phyloP scores from a whole-genome alignment of 1,139 yeast genomes.

The Ashbya aceris region DNA sequence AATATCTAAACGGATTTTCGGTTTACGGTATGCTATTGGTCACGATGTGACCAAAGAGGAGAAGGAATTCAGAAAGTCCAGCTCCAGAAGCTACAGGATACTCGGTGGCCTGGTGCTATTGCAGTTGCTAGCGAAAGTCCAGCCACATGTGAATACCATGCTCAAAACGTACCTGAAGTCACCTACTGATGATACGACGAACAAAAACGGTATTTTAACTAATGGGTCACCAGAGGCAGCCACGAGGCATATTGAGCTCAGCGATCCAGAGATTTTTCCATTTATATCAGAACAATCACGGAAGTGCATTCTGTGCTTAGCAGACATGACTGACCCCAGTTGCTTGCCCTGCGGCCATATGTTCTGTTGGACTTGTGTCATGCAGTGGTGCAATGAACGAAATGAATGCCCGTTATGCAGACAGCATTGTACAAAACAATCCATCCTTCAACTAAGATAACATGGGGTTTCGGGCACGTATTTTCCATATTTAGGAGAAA shows the following conservation, averaged over 20 bases:
- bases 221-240: neutral
- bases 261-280: constrained; percentile 48
- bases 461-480: neutral
- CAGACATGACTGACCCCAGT: constrained; percentile 72
- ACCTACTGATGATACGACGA: constrained; percentile 2
- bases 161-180: constrained; percentile 1
- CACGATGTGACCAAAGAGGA: constrained; percentile 45
- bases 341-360: constrained; percentile 87
- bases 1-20: constrained; percentile 65
- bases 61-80: constrained; percentile 20
- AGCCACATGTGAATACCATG: constrained; percentile 3
- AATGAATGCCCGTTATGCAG: constrained; percentile 92
- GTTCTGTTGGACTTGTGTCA: constrained; percentile 86
- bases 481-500: neutral
- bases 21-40: constrained; percentile 69
- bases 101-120: constrained; percentile 62
- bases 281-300: constrained; percentile 66
- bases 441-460: constrained; percentile 52
- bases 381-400: constrained; percentile 81
- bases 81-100: constrained; percentile 48
- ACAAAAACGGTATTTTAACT: constrained; percentile 6
- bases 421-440: constrained; percentile 64
- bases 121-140: constrained; percentile 47
- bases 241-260: constrained; percentile 37
- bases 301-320: constrained; percentile 74